Percentiles rank a stretch among this genome's conserved stretches.
Evolutionary conservation across 495 filamentous ascomycete genomes (phyloP).

Genomic region (Penicillium parvum): DNA sequence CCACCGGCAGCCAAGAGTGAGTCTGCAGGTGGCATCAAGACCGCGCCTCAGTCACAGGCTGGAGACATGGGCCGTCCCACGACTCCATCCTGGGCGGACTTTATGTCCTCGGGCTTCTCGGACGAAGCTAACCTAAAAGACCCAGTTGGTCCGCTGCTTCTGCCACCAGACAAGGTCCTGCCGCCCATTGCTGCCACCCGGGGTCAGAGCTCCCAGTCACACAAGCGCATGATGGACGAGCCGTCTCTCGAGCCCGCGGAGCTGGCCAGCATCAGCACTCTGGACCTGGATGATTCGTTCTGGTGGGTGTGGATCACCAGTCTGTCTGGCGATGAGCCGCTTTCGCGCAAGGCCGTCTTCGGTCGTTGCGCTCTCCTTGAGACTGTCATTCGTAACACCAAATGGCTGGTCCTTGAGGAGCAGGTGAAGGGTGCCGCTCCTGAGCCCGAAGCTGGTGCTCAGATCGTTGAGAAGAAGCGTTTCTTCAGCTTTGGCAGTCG

Average conservation of each 20-base stretch:
- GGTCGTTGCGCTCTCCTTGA: slow-evolving; percentile 91
- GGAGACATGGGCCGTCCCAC: slow-evolving; percentile 76
- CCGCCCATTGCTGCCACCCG: slow-evolving; percentile 71
- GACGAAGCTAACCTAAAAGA: slow-evolving; percentile 57
- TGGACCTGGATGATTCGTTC: slow-evolving; percentile 92
- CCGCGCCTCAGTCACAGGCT: slow-evolving; percentile 56
- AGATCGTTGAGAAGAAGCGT: slow-evolving; percentile 90
- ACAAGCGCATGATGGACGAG: slow-evolving; percentile 64
- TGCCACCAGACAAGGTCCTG: slow-evolving; percentile 86
- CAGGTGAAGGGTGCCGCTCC: slow-evolving; percentile 91
- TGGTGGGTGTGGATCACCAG: slow-evolving; percentile 99
- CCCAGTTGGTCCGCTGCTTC: slow-evolving; percentile 56
- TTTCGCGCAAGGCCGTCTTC: slow-evolving; percentile 83
- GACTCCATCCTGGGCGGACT: slow-evolving; percentile 97
- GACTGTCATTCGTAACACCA: slow-evolving; percentile 72
- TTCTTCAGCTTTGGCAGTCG: slow-evolving; percentile 82
- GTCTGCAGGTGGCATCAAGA: slow-evolving; percentile 41
- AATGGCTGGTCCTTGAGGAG: slow-evolving; percentile 94
- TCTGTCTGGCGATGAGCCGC: slow-evolving; percentile 82
- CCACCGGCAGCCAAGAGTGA: slow-evolving; percentile 27
- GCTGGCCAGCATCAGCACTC: slow-evolving; percentile 79
- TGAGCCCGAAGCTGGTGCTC: slow-evolving; percentile 76
- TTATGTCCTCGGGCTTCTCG: slow-evolving; percentile 86
- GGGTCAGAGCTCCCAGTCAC: slow-evolving; percentile 84
- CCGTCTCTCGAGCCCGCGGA: slow-evolving; percentile 80